Conservation (phyloP, 2,329 filamentous ascomycete genomes). For the Fusarium sp. region DNA sequence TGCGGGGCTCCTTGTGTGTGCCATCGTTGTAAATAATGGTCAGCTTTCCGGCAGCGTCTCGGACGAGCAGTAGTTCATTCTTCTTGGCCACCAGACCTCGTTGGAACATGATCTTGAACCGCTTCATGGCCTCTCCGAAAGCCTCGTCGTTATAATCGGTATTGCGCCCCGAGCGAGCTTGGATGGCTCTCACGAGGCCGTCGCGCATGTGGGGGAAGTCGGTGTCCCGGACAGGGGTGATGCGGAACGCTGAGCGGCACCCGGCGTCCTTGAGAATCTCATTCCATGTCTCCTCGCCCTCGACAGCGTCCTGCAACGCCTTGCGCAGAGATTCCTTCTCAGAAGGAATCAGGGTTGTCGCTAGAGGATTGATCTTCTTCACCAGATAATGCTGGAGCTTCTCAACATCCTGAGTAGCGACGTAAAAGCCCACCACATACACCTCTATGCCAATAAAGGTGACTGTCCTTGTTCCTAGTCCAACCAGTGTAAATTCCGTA, state of each 20-base stretch:
- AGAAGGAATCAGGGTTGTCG: conserved; percentile 81
- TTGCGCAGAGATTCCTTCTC: conserved; percentile 80
- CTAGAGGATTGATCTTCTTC: conserved; percentile 76
- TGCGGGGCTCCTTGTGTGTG: conserved; percentile 56
- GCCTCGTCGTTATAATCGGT: conserved; percentile 71
- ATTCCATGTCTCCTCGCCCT: conserved; percentile 79
- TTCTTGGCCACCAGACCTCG: conserved; percentile 82
- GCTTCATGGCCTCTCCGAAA: conserved; percentile 77
- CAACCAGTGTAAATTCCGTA: conserved; percentile 85
- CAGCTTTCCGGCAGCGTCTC: conserved; percentile 72
- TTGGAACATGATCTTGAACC: conserved; percentile 85
- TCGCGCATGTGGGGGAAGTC: conserved; percentile 94
- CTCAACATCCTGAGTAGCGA: conserved; percentile 83
- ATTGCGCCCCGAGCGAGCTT: conserved; percentile 71
- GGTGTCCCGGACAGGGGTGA: conserved; percentile 91
- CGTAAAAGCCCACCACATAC: conserved; percentile 93
- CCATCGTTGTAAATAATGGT: conserved; percentile 74
- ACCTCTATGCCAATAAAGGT: conserved; percentile 91
- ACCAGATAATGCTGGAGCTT: conserved; percentile 81
- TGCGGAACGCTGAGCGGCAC: conserved; percentile 80
- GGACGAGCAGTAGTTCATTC: conserved; percentile 76
- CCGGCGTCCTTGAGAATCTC: conserved; percentile 71
- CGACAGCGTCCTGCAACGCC: conserved; percentile 72
- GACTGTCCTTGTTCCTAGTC: conserved; percentile 87
- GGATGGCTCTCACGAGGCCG: conserved; percentile 87